phyloP scores from a whole-genome alignment of 495 filamentous ascomycete species.

The Friedmanniomyces endolithicus region DNA sequence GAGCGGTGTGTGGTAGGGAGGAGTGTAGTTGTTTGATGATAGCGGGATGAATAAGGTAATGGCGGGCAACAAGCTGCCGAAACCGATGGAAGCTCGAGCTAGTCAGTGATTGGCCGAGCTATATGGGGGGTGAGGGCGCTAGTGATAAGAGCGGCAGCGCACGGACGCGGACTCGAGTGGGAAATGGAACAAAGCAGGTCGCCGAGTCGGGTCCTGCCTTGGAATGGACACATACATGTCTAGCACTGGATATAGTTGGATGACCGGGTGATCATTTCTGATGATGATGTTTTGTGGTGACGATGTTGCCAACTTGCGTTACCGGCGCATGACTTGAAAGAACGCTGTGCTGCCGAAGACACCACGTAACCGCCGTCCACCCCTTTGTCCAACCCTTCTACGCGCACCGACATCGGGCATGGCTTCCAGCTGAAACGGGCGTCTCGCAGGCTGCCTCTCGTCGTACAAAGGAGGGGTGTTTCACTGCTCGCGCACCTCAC shows the following conservation, averaged over 20 bases:
- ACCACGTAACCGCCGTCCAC: not conserved
- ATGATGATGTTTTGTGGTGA: not conserved
- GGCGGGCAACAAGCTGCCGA: not conserved
- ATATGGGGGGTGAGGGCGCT: too few relatives aligned
- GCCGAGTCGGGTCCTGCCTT: too few relatives aligned
- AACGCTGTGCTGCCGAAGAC: not conserved
- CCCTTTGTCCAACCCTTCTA: not conserved
- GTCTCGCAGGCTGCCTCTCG: conserved; percentile 4
- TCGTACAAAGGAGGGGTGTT: not conserved
- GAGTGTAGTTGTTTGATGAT: not conserved
- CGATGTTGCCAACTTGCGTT: too few relatives aligned
- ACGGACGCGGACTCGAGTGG: too few relatives aligned
- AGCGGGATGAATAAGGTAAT: not conserved
- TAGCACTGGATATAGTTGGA: too few relatives aligned
- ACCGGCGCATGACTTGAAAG: not conserved
- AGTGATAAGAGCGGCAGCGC: too few relatives aligned
- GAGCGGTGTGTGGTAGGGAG: not conserved
- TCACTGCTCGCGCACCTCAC: not conserved
- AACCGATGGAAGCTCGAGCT: not conserved
- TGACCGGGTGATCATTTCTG: not conserved
- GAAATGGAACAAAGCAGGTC: too few relatives aligned
- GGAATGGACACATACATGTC: too few relatives aligned
- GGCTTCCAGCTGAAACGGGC: conserved; percentile 5
- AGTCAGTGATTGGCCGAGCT: too few relatives aligned
- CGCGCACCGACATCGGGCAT: not conserved